Conservation (phyloP, 1,139 yeast genomes). For the Kodamaea plutei region DNA sequence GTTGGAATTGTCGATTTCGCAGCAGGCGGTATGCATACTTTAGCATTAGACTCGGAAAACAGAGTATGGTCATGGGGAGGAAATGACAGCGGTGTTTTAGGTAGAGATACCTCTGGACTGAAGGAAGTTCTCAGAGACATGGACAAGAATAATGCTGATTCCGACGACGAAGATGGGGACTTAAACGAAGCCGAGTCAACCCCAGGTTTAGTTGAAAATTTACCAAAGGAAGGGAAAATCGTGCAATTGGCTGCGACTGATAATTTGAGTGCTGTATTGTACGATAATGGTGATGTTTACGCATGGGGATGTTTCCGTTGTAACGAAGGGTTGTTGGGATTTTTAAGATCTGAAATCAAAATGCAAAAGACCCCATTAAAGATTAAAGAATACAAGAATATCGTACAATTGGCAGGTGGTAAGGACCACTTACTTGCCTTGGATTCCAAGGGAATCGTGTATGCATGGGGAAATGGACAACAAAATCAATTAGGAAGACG, state of each 20-base stretch:
- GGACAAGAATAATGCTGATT: constrained; percentile 51
- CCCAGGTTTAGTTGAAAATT: constrained; percentile 68
- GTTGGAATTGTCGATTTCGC: constrained; percentile 70
- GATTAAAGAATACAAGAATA: constrained; percentile 58
- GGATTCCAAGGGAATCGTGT: constrained; percentile 80
- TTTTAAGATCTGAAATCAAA: constrained; percentile 54
- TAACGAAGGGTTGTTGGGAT: constrained; percentile 88
- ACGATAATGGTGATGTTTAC: constrained; percentile 80
- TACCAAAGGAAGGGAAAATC: constrained; percentile 53
- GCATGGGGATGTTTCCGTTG: constrained; percentile 98
- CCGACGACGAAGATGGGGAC: constrained; percentile 75
- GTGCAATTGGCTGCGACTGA: constrained; percentile 93
- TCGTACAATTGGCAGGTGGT: constrained; percentile 87
- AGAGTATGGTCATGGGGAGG: constrained; percentile 97
- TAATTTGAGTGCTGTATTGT: constrained; percentile 76
- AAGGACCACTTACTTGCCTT: constrained; percentile 87
- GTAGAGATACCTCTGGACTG: constrained; percentile 73
- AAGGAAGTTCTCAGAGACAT: constrained; percentile 61
- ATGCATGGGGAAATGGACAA: constrained; percentile 97
- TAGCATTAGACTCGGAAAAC: constrained; percentile 74
- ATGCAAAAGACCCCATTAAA: constrained; percentile 67
- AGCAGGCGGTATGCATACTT: constrained; percentile 92
- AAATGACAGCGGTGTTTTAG: constrained; percentile 87
- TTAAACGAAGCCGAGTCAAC: constrained; percentile 85
- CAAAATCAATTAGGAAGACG: constrained; percentile 88